phyloP scores from a whole-genome alignment of 176 grass and related monocot species.

The Calamus simplicifolius region DNA sequence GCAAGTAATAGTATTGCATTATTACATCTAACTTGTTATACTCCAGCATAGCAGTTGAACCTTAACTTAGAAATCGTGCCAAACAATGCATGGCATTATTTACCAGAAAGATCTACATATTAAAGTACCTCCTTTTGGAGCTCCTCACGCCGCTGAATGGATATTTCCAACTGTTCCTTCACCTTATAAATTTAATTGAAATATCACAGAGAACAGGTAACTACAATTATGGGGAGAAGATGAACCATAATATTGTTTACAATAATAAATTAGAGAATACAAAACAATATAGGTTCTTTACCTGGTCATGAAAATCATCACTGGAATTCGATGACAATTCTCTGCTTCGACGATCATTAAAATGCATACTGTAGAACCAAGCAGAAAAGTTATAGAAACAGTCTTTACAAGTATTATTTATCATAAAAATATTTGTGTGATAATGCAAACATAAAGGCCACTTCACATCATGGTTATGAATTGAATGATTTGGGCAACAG shows the following conservation, averaged over 20 bases:
- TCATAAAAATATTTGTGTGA: too few relatives aligned
- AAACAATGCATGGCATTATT: too few relatives aligned
- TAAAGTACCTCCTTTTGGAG: slow-evolving; percentile 60
- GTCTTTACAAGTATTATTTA: too few relatives aligned
- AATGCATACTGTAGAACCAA: neutral
- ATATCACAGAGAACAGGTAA: too few relatives aligned
- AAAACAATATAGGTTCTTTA: neutral
- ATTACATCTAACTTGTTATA: too few relatives aligned
- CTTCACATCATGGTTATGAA: too few relatives aligned
- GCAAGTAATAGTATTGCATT: too few relatives aligned
- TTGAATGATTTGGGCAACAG: too few relatives aligned
- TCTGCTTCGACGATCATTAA: slow-evolving; percentile 3
- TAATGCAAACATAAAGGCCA: too few relatives aligned
- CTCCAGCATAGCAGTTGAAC: too few relatives aligned
- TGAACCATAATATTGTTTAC: neutral
- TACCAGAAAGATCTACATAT: neutral
- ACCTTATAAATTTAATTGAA: slow-evolving; percentile 16
- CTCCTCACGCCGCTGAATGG: slow-evolving; percentile 45
- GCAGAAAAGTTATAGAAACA: neutral
- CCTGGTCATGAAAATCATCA: slow-evolving; percentile 10
- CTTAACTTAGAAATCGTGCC: too few relatives aligned
- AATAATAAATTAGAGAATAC: neutral
- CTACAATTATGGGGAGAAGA: neutral
- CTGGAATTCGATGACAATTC: slow-evolving; percentile 15
- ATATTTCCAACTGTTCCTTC: slow-evolving; percentile 55